Conservation (phyloP, 2,329 filamentous ascomycete genomes). For the Diplodia seriata region DNA sequence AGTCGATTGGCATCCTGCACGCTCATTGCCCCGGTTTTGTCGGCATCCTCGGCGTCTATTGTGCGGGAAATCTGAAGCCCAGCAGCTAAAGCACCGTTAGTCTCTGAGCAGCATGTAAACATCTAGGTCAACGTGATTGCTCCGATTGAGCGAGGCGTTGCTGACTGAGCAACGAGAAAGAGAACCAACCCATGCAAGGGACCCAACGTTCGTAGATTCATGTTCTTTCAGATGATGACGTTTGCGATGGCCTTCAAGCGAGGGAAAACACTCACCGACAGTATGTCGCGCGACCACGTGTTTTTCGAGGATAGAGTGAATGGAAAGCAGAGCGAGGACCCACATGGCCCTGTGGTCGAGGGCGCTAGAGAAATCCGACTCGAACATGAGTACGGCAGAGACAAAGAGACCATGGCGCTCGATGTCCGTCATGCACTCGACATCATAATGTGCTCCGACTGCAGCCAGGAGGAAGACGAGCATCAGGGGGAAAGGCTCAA, state of each 20-base stretch:
- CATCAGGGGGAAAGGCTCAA: conserved; percentile 45
- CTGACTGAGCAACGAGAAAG: too few species aligned
- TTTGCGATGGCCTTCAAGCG: background rate
- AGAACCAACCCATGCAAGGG: too few species aligned
- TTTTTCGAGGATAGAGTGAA: conserved; percentile 48
- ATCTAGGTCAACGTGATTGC: too few species aligned
- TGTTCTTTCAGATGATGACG: too few species aligned
- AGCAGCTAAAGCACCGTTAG: conserved; percentile 38
- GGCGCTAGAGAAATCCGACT: conserved; percentile 41
- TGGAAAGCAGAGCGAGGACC: conserved; percentile 45
- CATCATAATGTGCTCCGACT: conserved; percentile 48
- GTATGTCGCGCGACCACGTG: conserved; percentile 49
- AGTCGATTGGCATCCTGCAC: conserved; percentile 41
- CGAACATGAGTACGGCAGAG: conserved; percentile 45
- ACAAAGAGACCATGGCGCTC: conserved; percentile 44
- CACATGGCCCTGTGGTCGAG: conserved; percentile 47
- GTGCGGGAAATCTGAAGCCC: conserved; percentile 47
- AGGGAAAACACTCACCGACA: conserved; percentile 40
- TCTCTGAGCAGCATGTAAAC: too few species aligned
- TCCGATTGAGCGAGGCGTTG: too few species aligned
- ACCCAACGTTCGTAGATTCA: background rate
- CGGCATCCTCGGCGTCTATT: conserved; percentile 37
- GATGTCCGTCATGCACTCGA: conserved; percentile 44
- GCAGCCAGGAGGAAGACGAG: conserved; percentile 48
- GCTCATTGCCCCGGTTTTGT: background rate